Conservation (phyloP, 2,329 filamentous ascomycete genomes). For the Endothia cerciana region DNA sequence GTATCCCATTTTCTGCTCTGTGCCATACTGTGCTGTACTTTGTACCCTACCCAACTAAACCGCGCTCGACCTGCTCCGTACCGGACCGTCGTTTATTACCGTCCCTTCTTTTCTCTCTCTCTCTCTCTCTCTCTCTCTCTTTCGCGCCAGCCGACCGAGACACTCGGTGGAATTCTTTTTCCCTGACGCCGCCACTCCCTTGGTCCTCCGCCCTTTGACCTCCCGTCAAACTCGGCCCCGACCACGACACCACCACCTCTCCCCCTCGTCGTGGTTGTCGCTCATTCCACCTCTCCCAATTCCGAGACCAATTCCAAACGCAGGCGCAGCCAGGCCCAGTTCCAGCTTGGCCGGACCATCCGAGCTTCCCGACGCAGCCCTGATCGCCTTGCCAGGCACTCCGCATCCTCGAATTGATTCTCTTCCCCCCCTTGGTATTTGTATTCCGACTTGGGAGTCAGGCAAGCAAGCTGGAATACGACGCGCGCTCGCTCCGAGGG, state of each 20-base stretch:
- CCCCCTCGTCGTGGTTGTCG: background rate
- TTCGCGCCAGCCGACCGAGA: constrained; percentile 11
- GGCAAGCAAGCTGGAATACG: constrained; percentile 12
- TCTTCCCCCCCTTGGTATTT: background rate
- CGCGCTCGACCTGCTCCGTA: background rate
- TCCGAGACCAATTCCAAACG: background rate
- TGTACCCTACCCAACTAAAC: background rate
- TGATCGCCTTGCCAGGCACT: constrained; percentile 5
- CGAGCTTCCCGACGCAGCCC: background rate
- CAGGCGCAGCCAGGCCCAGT: background rate
- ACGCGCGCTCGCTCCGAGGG: constrained; percentile 9
- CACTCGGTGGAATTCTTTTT: constrained; percentile 12
- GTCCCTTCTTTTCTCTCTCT: background rate
- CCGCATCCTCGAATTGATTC: background rate
- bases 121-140: background rate
- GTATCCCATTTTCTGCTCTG: background rate
- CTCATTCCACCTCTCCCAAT: background rate
- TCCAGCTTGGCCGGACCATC: background rate
- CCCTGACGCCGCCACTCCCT: constrained; percentile 13
- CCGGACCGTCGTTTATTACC: constrained; percentile 17
- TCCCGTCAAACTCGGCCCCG: background rate
- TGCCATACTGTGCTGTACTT: background rate
- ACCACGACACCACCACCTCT: background rate
- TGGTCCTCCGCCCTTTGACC: constrained; percentile 10
- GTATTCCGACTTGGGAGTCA: background rate